A percentile compares a stretch with the other conserved stretches of the same genome.
Conservation (phyloP, 2,329 filamentous ascomycete species). For the Sporothrix globosa region DNA sequence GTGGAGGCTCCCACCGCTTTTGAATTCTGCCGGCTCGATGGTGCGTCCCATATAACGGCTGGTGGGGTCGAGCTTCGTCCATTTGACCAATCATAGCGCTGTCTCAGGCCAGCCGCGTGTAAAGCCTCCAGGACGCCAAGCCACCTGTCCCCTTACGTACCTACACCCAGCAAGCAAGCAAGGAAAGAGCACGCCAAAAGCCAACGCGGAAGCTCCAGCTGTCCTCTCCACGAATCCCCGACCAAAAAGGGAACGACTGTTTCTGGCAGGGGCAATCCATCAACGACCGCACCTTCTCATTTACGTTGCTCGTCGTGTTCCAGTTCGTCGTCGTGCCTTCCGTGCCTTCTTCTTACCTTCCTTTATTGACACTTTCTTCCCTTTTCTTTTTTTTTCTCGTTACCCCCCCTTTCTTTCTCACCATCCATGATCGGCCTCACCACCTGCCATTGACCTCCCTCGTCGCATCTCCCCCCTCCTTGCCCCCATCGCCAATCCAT, state of each 20-base stretch:
- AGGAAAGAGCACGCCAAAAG: conserved; percentile 18
- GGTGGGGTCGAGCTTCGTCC: conserved; percentile 7
- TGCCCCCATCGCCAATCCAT: conserved; percentile 17
- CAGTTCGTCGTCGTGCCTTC: background rate
- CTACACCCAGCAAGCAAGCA: conserved; percentile 4
- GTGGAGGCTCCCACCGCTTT: conserved; percentile 26
- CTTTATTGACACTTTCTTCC: background rate
- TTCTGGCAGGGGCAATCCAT: conserved; percentile 28
- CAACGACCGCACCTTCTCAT: conserved; percentile 24
- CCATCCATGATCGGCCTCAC: background rate
- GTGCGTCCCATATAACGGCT: background rate
- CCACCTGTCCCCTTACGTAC: conserved; percentile 29
- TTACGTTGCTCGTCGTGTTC: conserved; percentile 7
- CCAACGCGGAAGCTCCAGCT: conserved; percentile 34
- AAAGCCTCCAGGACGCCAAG: conserved; percentile 24
- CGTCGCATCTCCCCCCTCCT: conserved; percentile 7
- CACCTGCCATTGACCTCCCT: conserved; percentile 15
- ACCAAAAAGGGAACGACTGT: conserved; percentile 22
- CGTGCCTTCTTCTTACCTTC: conserved; percentile 13
- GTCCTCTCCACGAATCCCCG: conserved; percentile 33
- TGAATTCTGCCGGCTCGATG: conserved; percentile 26
- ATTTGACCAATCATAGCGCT: conserved; percentile 22
- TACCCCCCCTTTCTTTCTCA: background rate
- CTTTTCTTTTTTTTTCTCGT: background rate
- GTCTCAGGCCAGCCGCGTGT: conserved; percentile 30